These are phyloP conservation scores for Fraxinus xanthoxyloides DNA, from an alignment of 305 asterid genomes.

Conservation along the genomic window DNA sequence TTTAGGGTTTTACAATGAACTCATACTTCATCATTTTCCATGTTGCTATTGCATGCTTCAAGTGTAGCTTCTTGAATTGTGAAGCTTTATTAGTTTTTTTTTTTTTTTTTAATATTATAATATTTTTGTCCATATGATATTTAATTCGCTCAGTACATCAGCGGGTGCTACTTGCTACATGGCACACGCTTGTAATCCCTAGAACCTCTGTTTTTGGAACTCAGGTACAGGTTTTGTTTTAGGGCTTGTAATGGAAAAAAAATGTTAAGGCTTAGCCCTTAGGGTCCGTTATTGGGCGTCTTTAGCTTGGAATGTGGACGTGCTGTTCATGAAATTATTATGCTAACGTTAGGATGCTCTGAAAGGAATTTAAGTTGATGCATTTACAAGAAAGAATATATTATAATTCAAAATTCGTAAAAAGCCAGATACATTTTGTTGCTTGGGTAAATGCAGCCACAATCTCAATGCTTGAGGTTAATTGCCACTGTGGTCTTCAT, in stretches of 20 bases:
- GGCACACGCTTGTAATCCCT: background rate
- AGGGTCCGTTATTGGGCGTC: background rate
- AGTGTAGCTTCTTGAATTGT: background rate
- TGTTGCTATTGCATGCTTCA: background rate
- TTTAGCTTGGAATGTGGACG: background rate
- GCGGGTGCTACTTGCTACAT: background rate
- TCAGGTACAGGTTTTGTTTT: background rate
- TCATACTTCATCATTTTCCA: background rate
- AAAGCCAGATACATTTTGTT: background rate
- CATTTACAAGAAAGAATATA: background rate
- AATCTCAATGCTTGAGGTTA: background rate
- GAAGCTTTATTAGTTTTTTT: background rate
- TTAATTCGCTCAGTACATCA: background rate
- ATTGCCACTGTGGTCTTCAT: background rate
- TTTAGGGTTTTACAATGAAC: background rate
- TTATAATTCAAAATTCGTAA: background rate
- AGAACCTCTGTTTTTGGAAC: background rate
- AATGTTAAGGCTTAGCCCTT: background rate
- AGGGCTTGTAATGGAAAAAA: background rate
- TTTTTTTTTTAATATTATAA: background rate
- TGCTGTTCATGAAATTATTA: background rate
- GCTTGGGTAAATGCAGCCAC: background rate
- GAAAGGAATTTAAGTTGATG: background rate
- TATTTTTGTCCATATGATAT: background rate
- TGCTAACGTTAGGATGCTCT: background rate